Conservation (phyloP, 1,284 basidiomycete species). For the Cyathus pygmaeus region DNA sequence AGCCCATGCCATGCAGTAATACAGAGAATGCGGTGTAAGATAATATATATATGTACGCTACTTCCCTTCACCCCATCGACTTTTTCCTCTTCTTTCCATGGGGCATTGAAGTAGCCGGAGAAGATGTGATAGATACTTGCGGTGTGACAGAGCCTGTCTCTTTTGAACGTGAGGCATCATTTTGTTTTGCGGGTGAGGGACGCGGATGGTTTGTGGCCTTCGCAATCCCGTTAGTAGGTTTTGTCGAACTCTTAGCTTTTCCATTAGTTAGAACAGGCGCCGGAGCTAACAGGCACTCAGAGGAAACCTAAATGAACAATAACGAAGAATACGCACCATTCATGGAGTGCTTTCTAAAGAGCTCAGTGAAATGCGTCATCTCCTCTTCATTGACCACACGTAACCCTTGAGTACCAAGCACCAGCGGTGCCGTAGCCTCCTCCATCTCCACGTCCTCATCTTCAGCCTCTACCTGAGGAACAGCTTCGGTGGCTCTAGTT, state of each 20-base stretch:
- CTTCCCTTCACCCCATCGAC: constrained; percentile 27
- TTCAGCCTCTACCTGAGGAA: constrained; percentile 25
- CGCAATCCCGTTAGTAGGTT: too few species aligned
- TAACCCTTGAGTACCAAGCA: constrained; percentile 31
- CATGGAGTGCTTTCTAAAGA: constrained; percentile 27
- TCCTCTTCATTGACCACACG: constrained; percentile 20
- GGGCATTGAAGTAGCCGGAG: constrained; percentile 26
- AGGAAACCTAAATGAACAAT: not conserved
- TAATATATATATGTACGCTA: too few species aligned
- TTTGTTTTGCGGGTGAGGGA: too few species aligned
- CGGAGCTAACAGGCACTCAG: not conserved
- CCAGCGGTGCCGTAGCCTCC: constrained; percentile 38
- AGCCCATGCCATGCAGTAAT: too few species aligned
- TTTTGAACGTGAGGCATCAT: constrained; percentile 3
- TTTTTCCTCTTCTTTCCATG: constrained; percentile 54
- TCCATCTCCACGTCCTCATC: constrained; percentile 58
- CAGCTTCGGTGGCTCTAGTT: constrained; percentile 36
- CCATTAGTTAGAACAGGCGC: not conserved
- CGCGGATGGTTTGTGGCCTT: too few species aligned
- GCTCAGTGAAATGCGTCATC: constrained; percentile 24
- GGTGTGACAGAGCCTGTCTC: constrained; percentile 4
- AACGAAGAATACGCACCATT: constrained; percentile 12
- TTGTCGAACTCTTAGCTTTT: constrained; percentile 1
- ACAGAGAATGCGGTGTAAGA: too few species aligned
- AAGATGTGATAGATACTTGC: constrained; percentile 4